Percentiles rank a stretch among this genome's conserved stretches.
Evolutionary conservation across 208 protist species (phyloP).

Genomic region (Acanthamoeba culbertsoni): DNA sequence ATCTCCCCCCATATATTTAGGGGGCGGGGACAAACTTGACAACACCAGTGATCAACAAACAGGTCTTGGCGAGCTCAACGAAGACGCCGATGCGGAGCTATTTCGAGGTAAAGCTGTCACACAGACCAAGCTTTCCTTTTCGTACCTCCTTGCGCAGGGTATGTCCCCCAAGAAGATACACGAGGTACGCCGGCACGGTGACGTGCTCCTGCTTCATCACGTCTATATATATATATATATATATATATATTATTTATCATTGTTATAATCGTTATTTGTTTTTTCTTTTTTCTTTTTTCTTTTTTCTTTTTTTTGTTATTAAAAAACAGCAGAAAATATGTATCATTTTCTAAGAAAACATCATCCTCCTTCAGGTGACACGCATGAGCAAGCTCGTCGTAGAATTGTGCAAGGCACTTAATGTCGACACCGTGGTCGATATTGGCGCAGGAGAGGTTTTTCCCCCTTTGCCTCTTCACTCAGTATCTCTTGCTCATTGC

Average conservation of each 20-base stretch:
- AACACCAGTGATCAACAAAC: not conserved
- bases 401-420: slow-evolving; percentile 1
- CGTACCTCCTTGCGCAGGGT: not conserved
- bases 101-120: not conserved
- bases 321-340: no score
- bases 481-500: not conserved
- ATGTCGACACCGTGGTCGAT: slow-evolving; percentile 36
- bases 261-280: no score
- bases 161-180: slow-evolving; percentile 52
- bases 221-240: no score
- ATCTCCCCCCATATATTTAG: not conserved
- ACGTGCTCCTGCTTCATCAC: no score
- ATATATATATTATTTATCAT: no score
- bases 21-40: not conserved
- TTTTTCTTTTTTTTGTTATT: no score
- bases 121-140: not conserved
- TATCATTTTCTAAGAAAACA: no score
- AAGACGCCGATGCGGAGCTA: not conserved
- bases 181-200: not conserved
- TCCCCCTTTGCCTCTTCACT: not conserved
- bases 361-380: not conserved
- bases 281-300: no score
- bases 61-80: not conserved
- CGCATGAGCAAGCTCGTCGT: slow-evolving; percentile 42
- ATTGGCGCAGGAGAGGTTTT: slow-evolving; percentile 45